Base-by-base conservation (phyloP, 768 basidiomycete genomes). In the Lactarius deliciosus region DNA sequence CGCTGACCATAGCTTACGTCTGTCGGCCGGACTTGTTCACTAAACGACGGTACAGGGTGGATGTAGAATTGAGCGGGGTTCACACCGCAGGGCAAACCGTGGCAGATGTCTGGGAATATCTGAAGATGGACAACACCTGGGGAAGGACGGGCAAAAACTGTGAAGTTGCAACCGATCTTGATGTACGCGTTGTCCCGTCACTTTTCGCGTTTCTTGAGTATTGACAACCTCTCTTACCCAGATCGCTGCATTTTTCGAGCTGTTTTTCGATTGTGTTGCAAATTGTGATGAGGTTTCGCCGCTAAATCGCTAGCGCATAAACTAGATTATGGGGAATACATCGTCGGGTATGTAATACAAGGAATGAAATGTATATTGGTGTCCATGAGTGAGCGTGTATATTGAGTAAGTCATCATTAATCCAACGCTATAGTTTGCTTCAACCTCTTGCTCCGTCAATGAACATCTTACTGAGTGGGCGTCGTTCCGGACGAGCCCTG, bases 401-500 rank as follows among this genome's bases (percentile, higher is more conserved):
- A 41, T 41, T 15, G 13, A 5, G 25, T 59, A 32, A 34, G 32
- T 55, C 58, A 45, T 60, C 10, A 11, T 66, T 15, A 76, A 16
- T 77, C 1, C 76, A 64, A 20, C 18, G 15, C 50, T 70, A 73
- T 10, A 74, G 64, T 43, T 76, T 73, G 58, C 74, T 76, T 30
- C 61, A 64, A 28, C 72, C 55, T 34, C 77, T 75, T 20, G 72
- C 73, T 34, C 91, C 91, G 70, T 93, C 91, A 60, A 90, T 71
- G 72, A 93, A 92, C 34, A 94, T 91, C 81, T 89, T 91, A 78
- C 89, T 91, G 61, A 90, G 74, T 3, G 86, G 88, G 57, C 87
- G 79, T 34, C 79, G 72, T 18, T 60, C 68, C 22, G 80, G 79
- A 56, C 85, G 81, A 32, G 76, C 77, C 67, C 86, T 79, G 56